Evolutionary conservation across 1,139 yeast genomes (phyloP).

Genomic region (Scheffersomyces stambukii): DNA sequence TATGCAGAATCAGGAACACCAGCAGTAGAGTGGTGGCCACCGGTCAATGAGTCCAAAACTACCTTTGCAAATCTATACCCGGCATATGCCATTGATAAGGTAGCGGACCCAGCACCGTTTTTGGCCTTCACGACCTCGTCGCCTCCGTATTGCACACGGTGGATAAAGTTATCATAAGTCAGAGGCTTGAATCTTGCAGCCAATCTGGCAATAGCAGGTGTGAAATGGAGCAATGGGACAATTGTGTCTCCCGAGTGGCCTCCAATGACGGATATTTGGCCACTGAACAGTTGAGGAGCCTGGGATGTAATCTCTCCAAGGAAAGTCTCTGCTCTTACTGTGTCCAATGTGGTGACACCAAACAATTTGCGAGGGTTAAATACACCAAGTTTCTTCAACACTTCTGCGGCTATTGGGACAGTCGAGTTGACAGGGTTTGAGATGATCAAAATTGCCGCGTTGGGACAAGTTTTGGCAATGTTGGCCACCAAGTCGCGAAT

Average conservation of each 20-base stretch:
- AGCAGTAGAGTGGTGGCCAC: slow-evolving; percentile 11
- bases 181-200: slow-evolving; percentile 21
- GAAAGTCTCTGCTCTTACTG: slow-evolving; percentile 68
- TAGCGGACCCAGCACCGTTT: slow-evolving; percentile 74
- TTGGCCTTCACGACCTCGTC: slow-evolving; percentile 79
- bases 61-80: slow-evolving; percentile 64
- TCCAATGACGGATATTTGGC: slow-evolving; percentile 60
- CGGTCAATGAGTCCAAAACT: slow-evolving; percentile 38
- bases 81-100: slow-evolving; percentile 74
- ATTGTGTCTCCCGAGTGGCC: slow-evolving; percentile 79
- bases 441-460: slow-evolving; percentile 61
- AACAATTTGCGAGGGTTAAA: slow-evolving; percentile 61
- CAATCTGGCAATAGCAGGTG: slow-evolving; percentile 25
- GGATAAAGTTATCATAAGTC: slow-evolving; percentile 39
- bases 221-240: slow-evolving; percentile 47
- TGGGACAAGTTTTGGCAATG: slow-evolving; percentile 55
- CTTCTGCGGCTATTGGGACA: slow-evolving; percentile 73
- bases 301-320: slow-evolving; percentile 40
- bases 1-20: slow-evolving; percentile 54
- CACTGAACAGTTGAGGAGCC: slow-evolving; percentile 35
- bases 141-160: slow-evolving; percentile 73
- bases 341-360: slow-evolving; percentile 72
- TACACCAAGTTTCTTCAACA: slow-evolving; percentile 56
- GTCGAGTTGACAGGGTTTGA: slow-evolving; percentile 76
- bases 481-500: slow-evolving; percentile 57